Base-by-base conservation (phyloP, 2,329 filamentous ascomycete species). In the Aspergillus neotritici region DNA sequence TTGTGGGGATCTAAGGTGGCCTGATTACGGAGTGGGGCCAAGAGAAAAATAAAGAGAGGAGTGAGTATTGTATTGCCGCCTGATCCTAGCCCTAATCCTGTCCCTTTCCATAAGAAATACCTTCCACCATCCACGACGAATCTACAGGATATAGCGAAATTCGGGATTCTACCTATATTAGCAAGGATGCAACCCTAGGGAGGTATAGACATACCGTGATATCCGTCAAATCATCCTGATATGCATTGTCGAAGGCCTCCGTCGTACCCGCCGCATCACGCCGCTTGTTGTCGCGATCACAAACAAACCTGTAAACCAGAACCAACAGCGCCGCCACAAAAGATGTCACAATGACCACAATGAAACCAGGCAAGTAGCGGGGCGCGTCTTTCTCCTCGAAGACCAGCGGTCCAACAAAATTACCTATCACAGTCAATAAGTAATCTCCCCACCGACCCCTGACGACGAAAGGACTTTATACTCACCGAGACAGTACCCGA, bases 211-310 rank as follows among this genome's bases (percentile, higher is more conserved):
- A 29, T 41, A 52, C 55, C 29, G 47, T 68, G 37, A 52, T 66
- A 51, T 77, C 73, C 4, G 73, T 77, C 33, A 75, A 59, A 47
- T 76, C 73, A 54, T 77, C 73, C 39, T 77, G 71, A 44, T 74
- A 77, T 0, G 74, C 74, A 52, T 77, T 67, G 35, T 77, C 74
- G 36, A 69, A 77, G 1, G 64, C 72, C 55, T 77, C 73, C n/a
- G 63, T 42, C 8, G 62, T 65, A 2, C 46, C 46, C 1, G 65
- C 51, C 36, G 58, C 59, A 45, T 76, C 72, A 17, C 72, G 64
- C 43, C 56, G 61, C 13, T 54, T 57, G 48, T 76, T 76, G 9
- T 71, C 63, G 62, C 60, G 65, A 4, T 71, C 57, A 47, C 72
- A 75, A 5, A 74, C 47, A 29, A 63, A 58, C 3, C 73, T 67